Evolutionary conservation across 1,139 yeast species (phyloP).

Genomic region (Saccharomyces hybrid): DNA sequence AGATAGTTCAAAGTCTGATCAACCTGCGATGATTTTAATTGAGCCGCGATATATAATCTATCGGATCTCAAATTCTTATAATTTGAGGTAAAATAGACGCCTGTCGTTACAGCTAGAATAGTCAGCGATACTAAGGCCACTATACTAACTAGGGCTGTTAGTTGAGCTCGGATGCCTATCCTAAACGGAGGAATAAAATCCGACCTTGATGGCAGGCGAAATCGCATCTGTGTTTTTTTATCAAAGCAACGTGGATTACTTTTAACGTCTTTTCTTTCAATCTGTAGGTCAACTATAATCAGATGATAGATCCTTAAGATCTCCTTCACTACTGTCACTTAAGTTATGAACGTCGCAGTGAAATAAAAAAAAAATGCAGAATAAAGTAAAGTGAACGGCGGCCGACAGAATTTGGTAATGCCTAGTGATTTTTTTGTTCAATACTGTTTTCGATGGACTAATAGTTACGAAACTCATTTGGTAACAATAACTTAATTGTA

Average conservation of each 20-base stretch:
- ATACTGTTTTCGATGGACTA: too few species aligned
- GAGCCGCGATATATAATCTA: slow-evolving; percentile 68
- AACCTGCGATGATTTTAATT: slow-evolving; percentile 75
- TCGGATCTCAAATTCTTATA: slow-evolving; percentile 60
- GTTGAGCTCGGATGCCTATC: slow-evolving; percentile 50
- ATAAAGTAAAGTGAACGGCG: too few species aligned
- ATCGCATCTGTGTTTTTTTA: neutral
- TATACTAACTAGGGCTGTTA: slow-evolving; percentile 66
- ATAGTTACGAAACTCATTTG: too few species aligned
- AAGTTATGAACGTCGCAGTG: too few species aligned
- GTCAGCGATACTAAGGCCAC: slow-evolving; percentile 71
- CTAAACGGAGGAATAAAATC: slow-evolving; percentile 29
- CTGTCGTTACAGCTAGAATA: slow-evolving; percentile 70
- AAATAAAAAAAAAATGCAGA: too few species aligned
- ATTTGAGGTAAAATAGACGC: slow-evolving; percentile 65
- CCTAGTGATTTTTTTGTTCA: too few species aligned
- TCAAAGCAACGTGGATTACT: neutral
- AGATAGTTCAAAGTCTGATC: slow-evolving; percentile 56
- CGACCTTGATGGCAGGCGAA: neutral
- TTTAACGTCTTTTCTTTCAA: neutral
- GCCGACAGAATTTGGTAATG: too few species aligned
- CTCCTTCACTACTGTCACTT: too few species aligned
- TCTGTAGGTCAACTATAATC: neutral
- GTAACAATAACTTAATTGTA: too few species aligned
- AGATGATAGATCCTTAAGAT: too few species aligned